Evolutionary conservation across 169 alveolate genomes (phyloP).

Genomic region (Plasmodium gallinaceum): DNA sequence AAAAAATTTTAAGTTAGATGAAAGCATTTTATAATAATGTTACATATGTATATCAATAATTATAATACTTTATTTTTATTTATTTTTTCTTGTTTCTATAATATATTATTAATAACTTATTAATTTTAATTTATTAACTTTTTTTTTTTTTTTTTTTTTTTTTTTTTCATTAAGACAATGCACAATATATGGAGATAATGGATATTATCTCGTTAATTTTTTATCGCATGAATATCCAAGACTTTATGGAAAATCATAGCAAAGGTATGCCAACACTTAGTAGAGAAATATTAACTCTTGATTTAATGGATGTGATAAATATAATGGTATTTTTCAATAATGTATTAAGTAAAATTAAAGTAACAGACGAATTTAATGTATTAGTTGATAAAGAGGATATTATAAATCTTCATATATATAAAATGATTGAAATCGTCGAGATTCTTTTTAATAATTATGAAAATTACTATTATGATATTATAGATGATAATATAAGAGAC

Average conservation of each 20-base stretch:
- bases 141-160: constrained; percentile 3
- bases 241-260: not conserved
- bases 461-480: constrained; percentile 64
- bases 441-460: constrained; percentile 23
- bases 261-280: constrained; percentile 31
- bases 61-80: too few species aligned
- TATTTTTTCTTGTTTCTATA: not conserved
- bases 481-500: constrained; percentile 29
- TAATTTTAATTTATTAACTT: not conserved
- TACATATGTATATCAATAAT: not conserved
- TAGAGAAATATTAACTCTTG: constrained; percentile 37
- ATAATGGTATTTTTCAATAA: constrained; percentile 56
- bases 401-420: constrained; percentile 19
- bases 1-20: not conserved
- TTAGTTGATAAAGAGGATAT: constrained; percentile 44
- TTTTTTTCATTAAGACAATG: constrained; percentile 13
- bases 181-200: constrained; percentile 18
- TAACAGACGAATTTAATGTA: constrained; percentile 5
- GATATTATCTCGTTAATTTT: constrained; percentile 56
- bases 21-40: not conserved
- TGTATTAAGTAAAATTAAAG: constrained; percentile 41
- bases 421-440: constrained; percentile 21
- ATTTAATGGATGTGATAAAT: constrained; percentile 61
- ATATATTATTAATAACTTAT: too few species aligned
- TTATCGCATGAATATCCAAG: constrained; percentile 26